Evolutionary conservation across 208 protist genomes (phyloP), one percentile per base, ranked within the genome.

Genomic region (Crithidia expoeki): DNA sequence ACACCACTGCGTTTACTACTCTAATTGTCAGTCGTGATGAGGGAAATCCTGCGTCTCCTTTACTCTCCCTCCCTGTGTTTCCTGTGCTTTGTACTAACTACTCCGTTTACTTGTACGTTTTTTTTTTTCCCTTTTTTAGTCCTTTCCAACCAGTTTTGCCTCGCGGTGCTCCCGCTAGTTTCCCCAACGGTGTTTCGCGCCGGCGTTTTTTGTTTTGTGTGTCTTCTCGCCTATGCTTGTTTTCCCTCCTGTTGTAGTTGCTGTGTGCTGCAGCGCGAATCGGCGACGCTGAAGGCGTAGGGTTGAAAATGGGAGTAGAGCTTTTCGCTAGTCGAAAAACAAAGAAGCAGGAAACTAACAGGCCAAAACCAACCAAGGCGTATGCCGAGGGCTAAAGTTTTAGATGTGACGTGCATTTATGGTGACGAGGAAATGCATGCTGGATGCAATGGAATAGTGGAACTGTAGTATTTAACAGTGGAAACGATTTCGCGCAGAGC

Each of bases 21-120:
- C n/a, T n/a, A n/a, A n/a, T n/a, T n/a, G n/a, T n/a, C n/a, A n/a
- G n/a, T n/a, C n/a, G n/a, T n/a, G n/a, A n/a, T n/a, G n/a, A n/a
- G n/a, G n/a, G n/a, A n/a, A n/a, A 9, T 47, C n/a, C 12, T 74
- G 2, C n/a, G 40, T 67, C 49, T 59, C 52, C 1, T 60, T 25
- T 49, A 56, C 56, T 47, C 19, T 34, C 32, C 9, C 3, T 59
- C 17, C 49, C 23, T 38, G 9, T 33, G 16, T 38, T 19, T 3
- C 42, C 25, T 63, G 46, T 50, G 23, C 46, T 57, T 38, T 57
- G 51, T 60, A 60, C 28, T n/a, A 60, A 46, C 55, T 46, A 60
- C 23, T 30, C n/a, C 32, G 57, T 30, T 46, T 33, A 40, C 9
- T 32, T 36, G 55, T 47, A 32, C 32, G 32, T 28, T 9, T 65